These are phyloP conservation scores for Termitomyces sp. DNA, from an alignment of 768 basidiomycete species.

Conservation along the genomic window DNA sequence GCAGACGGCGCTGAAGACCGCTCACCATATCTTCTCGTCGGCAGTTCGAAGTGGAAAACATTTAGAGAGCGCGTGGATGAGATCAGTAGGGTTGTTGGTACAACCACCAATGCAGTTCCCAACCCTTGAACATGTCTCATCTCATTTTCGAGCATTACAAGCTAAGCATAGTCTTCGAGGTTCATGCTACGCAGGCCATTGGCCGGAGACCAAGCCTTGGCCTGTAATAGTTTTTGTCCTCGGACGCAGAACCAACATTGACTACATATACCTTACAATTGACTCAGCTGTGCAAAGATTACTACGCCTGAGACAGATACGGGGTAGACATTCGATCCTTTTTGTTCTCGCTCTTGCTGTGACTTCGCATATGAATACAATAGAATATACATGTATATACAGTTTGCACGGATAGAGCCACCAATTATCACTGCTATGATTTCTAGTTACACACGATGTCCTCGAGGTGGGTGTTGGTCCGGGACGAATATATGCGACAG, in stretches of 20 bases:
- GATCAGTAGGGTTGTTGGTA: conserved; percentile 57
- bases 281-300: conserved; percentile 70
- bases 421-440: no score
- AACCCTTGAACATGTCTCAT: conserved; percentile 9
- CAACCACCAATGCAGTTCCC: conserved; percentile 22
- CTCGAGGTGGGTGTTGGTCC: no score
- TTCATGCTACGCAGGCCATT: conserved; percentile 21
- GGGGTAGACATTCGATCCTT: conserved; percentile 49
- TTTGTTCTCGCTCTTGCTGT: no score
- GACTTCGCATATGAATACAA: no score
- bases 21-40: conserved; percentile 51
- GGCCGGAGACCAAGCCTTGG: conserved; percentile 13
- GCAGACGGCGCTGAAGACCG: conserved; percentile 47
- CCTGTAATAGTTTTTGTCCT: conserved; percentile 13
- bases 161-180: conserved; percentile 6
- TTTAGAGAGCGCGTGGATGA: conserved; percentile 74
- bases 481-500: no score
- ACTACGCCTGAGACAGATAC: conserved; percentile 91
- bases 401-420: no score
- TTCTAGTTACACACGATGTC: no score
- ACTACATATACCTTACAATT: conserved; percentile 57
- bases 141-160: background rate
- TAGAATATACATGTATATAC: no score
- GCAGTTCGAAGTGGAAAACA: conserved; percentile 61
- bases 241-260: conserved; percentile 47